A percentile compares a stretch with the other conserved stretches of the same genome.
Evolutionary conservation across 1,139 yeast species (phyloP).

Genomic region (Dujonia santamariae): DNA sequence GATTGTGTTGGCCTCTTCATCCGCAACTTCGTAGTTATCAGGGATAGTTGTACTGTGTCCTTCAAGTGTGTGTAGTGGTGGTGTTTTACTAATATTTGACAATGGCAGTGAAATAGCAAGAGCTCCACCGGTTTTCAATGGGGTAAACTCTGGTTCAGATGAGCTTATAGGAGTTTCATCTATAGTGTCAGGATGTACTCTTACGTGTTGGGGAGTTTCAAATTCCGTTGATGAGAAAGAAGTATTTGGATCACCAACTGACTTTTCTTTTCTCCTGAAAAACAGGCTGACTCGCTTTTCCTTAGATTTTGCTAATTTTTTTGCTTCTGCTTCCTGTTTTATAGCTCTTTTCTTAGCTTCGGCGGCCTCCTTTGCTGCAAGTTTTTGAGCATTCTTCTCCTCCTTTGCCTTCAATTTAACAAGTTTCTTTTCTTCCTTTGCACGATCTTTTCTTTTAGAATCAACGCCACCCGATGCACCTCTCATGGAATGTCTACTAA

Average conservation of each 20-base stretch:
- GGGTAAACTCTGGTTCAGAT: too few relatives aligned
- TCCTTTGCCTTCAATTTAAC: constrained; percentile 17
- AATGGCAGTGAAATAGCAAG: neutral
- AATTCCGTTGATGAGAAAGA: neutral
- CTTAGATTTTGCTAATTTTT: constrained; percentile 8
- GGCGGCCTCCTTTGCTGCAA: constrained; percentile 15
- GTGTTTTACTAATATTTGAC: neutral
- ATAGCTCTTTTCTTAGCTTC: constrained; percentile 12
- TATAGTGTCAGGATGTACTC: constrained; percentile 2
- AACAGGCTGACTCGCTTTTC: constrained; percentile 7
- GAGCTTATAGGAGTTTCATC: constrained; percentile 3
- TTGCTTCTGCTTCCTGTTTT: constrained; percentile 13
- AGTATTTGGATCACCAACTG: neutral
- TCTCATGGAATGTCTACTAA: constrained; percentile 37
- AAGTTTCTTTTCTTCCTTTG: constrained; percentile 30
- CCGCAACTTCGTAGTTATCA: too few relatives aligned
- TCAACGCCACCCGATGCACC: constrained; percentile 15
- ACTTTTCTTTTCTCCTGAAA: neutral
- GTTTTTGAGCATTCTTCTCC: constrained; percentile 14
- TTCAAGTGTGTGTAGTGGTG: neutral
- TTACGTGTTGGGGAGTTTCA: constrained; percentile 1
- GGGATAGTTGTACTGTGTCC: too few relatives aligned
- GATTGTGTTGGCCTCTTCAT: too few relatives aligned
- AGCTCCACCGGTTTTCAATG: too few relatives aligned
- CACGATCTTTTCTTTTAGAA: constrained; percentile 27